Base-by-base conservation (phyloP, 2,329 filamentous ascomycete genomes). In the Aureobasidium sp. region DNA sequence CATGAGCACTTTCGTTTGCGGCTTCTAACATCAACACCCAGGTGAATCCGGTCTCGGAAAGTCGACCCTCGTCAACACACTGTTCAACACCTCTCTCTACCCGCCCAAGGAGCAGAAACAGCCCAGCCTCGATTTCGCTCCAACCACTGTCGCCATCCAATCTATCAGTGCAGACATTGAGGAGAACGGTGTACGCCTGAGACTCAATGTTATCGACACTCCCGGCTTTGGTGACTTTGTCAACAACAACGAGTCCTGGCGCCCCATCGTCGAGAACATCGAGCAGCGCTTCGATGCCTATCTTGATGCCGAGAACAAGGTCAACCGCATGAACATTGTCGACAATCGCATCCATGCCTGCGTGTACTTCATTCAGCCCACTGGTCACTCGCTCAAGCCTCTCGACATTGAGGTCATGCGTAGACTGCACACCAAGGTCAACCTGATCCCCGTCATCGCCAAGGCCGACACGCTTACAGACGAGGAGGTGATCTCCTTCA, bases 161-260 rank as follows among this genome's bases (percentile, higher is more conserved):
- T 80, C 79, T 60, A 81, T 81, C 71, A 80, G 78, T 68, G 79
- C 79, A 65, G 79, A 81, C 64, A 99, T 99, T 68, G 94, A 99
- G 79, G 94, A 99, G 82, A 96, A 96, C 67, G 94, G 94, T 67
- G 94, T 99, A 64, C 92, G 94, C 74, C 87, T 99, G 67, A 90
- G 94, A 64, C 79, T 99, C 75, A 99, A 93, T 14, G 94, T 99
- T 59, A 94, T 99, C 67, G 94, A 99, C 70, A 99, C 94, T 11
- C 94, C 94, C 47, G 94, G 94, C 66, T 99, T 99, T 71, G 94
- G 94, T 72, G 94, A 99, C 79, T 99, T 97, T 74, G 94, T 99
- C 74, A 99, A 99, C 88, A 99, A 99, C 75, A 94, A 97, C 72
- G 94, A 97, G 79, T 99, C 94, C 31, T 99, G 94, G 94, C 87